Conservation (phyloP, 768 basidiomycete species). For the Cystobasidium ongulense region DNA sequence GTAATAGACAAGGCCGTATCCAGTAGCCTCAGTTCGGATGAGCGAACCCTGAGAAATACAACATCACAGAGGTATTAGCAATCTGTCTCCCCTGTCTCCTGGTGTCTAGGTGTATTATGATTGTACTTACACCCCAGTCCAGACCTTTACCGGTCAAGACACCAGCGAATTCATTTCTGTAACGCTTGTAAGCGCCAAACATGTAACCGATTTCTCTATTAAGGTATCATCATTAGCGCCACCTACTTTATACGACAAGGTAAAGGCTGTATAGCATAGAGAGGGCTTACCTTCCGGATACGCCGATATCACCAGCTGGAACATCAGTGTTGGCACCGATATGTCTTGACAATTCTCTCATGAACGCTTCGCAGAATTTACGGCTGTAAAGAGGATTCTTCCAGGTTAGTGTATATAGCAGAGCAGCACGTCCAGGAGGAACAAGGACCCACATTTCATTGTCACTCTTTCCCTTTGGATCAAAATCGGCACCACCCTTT, state of each 20-base stretch:
- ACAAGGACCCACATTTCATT: slow-evolving; percentile 51
- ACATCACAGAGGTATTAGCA: no score
- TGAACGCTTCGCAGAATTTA: slow-evolving; percentile 53
- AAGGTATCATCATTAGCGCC: background rate
- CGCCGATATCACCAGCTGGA: slow-evolving; percentile 56
- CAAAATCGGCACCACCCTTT: slow-evolving; percentile 71
- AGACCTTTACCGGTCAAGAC: slow-evolving; percentile 65
- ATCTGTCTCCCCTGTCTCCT: no score
- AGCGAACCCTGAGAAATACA: slow-evolving; percentile 49
- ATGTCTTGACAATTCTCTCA: slow-evolving; percentile 54
- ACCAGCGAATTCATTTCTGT: slow-evolving; percentile 60
- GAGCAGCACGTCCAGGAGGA: background rate
- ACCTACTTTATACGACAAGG: no score
- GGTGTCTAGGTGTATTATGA: background rate
- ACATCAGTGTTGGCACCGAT: slow-evolving; percentile 63
- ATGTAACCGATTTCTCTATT: slow-evolving; percentile 63
- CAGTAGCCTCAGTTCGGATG: slow-evolving; percentile 64
- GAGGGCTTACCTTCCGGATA: slow-evolving; percentile 49
- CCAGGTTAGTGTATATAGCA: background rate
- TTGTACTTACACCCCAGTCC: slow-evolving; percentile 53
- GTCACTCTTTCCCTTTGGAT: slow-evolving; percentile 73
- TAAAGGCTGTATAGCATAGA: background rate
- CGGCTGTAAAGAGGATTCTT: slow-evolving; percentile 9
- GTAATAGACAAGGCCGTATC: slow-evolving; percentile 69
- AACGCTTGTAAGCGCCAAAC: slow-evolving; percentile 66